phyloP scores from a whole-genome alignment of 108 stramenopile genomes.

The Phaeodactylum tricornutum region DNA sequence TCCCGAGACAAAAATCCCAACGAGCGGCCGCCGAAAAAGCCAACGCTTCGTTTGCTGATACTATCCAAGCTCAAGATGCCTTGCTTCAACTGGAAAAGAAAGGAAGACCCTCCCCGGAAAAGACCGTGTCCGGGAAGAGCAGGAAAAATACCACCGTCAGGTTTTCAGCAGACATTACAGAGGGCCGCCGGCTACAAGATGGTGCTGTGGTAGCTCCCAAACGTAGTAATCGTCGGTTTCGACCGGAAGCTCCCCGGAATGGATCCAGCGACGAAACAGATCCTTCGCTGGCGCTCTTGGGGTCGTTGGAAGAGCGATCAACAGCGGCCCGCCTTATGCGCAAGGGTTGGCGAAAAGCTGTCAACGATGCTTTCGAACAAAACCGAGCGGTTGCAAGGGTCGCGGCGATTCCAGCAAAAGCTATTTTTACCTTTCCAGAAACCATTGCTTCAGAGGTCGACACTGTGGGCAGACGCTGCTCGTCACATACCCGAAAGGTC shows the following conservation, averaged over 20 bases:
- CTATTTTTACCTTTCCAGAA: slow-evolving; percentile 10
- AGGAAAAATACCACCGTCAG: slow-evolving; percentile 3
- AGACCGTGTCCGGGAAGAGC: background rate
- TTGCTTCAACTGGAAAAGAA: slow-evolving; percentile 9
- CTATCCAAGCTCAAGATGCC: slow-evolving; percentile 36
- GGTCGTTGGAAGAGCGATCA: slow-evolving; percentile 26
- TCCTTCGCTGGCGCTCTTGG: slow-evolving; percentile 48
- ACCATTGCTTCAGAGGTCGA: slow-evolving; percentile 9
- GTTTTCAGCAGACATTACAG: slow-evolving; percentile 17
- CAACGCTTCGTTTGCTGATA: slow-evolving; percentile 29
- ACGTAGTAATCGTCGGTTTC: background rate
- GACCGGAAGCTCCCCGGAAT: background rate
- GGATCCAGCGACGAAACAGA: slow-evolving; percentile 28
- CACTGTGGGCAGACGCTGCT: slow-evolving; percentile 14
- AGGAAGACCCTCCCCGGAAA: slow-evolving; percentile 8
- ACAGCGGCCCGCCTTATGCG: slow-evolving; percentile 48
- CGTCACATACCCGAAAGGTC: slow-evolving; percentile 50
- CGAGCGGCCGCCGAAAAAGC: slow-evolving; percentile 42
- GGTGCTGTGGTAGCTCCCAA: slow-evolving; percentile 16
- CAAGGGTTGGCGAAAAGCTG: slow-evolving; percentile 70
- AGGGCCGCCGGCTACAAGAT: slow-evolving; percentile 37
- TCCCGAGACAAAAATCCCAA: slow-evolving; percentile 10
- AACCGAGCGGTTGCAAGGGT: slow-evolving; percentile 55
- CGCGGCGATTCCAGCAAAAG: slow-evolving; percentile 45
- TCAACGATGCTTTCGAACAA: slow-evolving; percentile 67